Conservation (phyloP, 106 monocot species). For the Iris macrosiphon region DNA sequence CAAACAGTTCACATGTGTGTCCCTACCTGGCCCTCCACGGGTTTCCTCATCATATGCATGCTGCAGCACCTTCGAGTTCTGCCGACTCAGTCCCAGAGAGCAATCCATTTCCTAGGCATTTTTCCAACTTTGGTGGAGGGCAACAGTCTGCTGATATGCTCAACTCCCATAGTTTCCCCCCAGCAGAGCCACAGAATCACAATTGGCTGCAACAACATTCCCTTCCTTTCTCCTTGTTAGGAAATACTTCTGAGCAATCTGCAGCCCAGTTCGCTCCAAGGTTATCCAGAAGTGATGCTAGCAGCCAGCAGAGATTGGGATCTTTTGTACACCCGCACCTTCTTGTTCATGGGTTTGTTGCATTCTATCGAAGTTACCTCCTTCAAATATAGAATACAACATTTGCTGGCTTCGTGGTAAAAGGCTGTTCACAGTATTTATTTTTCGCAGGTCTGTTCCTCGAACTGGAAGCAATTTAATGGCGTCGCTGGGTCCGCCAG, state of each 20-base stretch:
- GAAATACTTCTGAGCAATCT: conserved; percentile 31
- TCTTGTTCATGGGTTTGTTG: conserved; percentile 28
- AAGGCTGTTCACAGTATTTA: too few species aligned
- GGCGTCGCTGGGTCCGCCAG: conserved; percentile 19
- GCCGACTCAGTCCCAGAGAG: conserved; percentile 27
- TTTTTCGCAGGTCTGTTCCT: conserved; percentile 21
- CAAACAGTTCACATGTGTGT: conserved; percentile 21
- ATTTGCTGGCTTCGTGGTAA: too few species aligned
- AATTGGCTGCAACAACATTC: conserved; percentile 25
- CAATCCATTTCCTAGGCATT: conserved; percentile 27
- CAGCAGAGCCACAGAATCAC: conserved; percentile 34
- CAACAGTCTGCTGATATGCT: conserved; percentile 26
- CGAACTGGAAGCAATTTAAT: conserved; percentile 29
- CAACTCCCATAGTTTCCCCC: conserved; percentile 25
- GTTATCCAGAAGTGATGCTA: conserved; percentile 30
- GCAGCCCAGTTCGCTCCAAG: conserved; percentile 24
- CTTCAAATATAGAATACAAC: too few species aligned
- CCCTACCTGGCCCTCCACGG: conserved; percentile 44
- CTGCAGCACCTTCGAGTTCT: conserved; percentile 18
- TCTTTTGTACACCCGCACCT: conserved; percentile 31
- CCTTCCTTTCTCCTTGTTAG: conserved; percentile 15
- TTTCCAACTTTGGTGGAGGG: conserved; percentile 15
- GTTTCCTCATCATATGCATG: conserved; percentile 14
- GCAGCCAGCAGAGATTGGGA: conserved; percentile 39
- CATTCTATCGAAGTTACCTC: too few species aligned